Conservation (phyloP, 768 basidiomycete species). For the Lactarius tabidus region DNA sequence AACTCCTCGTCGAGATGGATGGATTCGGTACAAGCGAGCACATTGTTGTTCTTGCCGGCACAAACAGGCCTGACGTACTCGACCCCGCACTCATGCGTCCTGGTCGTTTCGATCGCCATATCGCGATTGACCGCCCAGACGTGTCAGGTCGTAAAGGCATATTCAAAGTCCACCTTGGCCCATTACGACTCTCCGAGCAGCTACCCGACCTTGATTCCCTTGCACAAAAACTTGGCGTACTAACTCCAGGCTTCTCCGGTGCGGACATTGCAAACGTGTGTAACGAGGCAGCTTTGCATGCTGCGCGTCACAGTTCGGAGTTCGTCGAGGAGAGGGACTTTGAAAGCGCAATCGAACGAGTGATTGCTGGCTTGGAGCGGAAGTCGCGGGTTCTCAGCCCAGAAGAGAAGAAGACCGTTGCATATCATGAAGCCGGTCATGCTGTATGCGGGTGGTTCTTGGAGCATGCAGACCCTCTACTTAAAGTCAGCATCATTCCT, state of each 20-base stretch:
- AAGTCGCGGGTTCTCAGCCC: slow-evolving; percentile 90
- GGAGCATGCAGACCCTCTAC: slow-evolving; percentile 92
- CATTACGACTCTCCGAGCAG: slow-evolving; percentile 62
- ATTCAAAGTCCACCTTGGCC: slow-evolving; percentile 86
- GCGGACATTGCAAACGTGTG: slow-evolving; percentile 99
- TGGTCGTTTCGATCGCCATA: slow-evolving; percentile 96
- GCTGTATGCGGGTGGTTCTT: slow-evolving; percentile 98
- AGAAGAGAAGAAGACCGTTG: slow-evolving; percentile 98
- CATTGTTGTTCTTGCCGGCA: slow-evolving; percentile 93
- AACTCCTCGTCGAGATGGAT: slow-evolving; percentile 98
- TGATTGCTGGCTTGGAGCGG: slow-evolving; percentile 94
- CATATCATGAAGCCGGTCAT: slow-evolving; percentile 98
- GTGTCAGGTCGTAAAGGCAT: slow-evolving; percentile 92
- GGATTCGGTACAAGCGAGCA: slow-evolving; percentile 98
- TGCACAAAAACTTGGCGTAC: slow-evolving; percentile 90
- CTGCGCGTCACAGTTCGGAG: slow-evolving; percentile 81
- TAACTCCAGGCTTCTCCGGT: slow-evolving; percentile 97
- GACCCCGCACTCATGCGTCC: slow-evolving; percentile 95
- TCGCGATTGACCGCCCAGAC: slow-evolving; percentile 92
- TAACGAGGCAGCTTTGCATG: slow-evolving; percentile 95
- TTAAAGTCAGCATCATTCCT: slow-evolving; percentile 98
- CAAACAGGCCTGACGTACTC: slow-evolving; percentile 94
- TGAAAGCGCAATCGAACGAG: slow-evolving; percentile 96
- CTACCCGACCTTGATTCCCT: slow-evolving; percentile 52
- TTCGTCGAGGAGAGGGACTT: slow-evolving; percentile 82